These are phyloP conservation scores for Cenococcum geophilum DNA, from an alignment of 495 filamentous ascomycete genomes.

Conservation along the genomic window DNA sequence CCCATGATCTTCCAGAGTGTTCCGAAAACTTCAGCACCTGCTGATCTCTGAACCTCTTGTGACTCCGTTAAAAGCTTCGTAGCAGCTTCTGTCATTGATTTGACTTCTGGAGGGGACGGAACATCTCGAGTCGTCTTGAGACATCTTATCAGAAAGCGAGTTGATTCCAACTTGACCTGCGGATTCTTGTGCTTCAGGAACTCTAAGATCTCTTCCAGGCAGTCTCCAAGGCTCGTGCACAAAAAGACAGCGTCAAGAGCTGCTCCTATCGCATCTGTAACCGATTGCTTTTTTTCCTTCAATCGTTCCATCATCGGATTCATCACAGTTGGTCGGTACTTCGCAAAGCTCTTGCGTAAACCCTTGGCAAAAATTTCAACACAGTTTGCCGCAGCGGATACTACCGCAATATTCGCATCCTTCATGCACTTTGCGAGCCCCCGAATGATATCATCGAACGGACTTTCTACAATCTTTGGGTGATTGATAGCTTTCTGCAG, in stretches of 20 bases:
- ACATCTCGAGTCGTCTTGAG: constrained; percentile 77
- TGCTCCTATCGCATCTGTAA: constrained; percentile 77
- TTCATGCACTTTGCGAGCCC: constrained; percentile 93
- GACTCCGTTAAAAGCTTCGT: constrained; percentile 88
- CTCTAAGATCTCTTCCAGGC: constrained; percentile 80
- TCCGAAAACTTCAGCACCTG: constrained; percentile 85
- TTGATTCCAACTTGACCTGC: constrained; percentile 88
- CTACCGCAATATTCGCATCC: constrained; percentile 94
- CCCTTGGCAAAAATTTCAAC: constrained; percentile 90
- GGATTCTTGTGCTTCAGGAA: constrained; percentile 92
- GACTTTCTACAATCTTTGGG: constrained; percentile 85
- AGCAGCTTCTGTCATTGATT: constrained; percentile 74
- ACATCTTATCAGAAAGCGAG: constrained; percentile 84
- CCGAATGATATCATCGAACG: constrained; percentile 75
- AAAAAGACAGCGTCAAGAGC: constrained; percentile 83
- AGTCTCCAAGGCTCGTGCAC: constrained; percentile 72
- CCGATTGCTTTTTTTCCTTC: constrained; percentile 92
- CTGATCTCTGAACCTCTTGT: constrained; percentile 73
- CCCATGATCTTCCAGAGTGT: constrained; percentile 99
- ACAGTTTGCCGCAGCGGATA: constrained; percentile 88
- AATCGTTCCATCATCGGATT: constrained; percentile 84
- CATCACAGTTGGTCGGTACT: constrained; percentile 74
- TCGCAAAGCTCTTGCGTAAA: constrained; percentile 67
- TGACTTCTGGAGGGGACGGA: constrained; percentile 75
- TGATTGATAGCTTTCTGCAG: constrained; percentile 71